Base-by-base conservation (phyloP, 345 rosid species). In the Mallotus nudiflorus region DNA sequence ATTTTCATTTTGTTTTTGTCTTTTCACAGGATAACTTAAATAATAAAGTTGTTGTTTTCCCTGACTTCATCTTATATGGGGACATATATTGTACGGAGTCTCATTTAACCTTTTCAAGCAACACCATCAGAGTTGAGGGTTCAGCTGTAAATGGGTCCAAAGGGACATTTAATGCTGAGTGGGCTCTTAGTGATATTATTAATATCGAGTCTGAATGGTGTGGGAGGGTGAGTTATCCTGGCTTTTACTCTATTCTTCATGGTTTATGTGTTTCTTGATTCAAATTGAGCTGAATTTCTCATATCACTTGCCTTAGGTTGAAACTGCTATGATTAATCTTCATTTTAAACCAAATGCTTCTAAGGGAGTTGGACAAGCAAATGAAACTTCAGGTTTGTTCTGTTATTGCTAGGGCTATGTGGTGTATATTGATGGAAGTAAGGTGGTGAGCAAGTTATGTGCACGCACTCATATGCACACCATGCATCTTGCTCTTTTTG, bases 281-380 rank as follows among this genome's bases (percentile, higher is more conserved):
- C 25, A 35, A 59, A 9, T 59, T 5, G n/a, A 19, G 29, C 59
- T 77, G 63, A 70, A 60, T 25, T 40, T 65, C 35, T 74, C 62
- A 14, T 33, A 14, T 44, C 27, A 16, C 65, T 77, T 42, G 48
- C 64, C 81, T 67, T 69, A 88, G 96, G 84, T 89, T 79, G 85
- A 82, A 74, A 82, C 92, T 70, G 96, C 91, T 60, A n/a, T 75
- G n/a, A 57, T 86, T 50, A 75, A 67, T 65, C 75, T 87, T 67
- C 61, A 33, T 40, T 70, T 84, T 66, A 83, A 73, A 71, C 78
- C 92, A 77, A 82, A 75, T 79, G 76, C 67, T 70, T 83, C 83
- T 68, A 31, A 66, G 45, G 78, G 69, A 74, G 73, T 55, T 70
- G 69, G 64, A 55, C 53, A 22, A 80, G 78, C 40, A 66, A 60